phyloP scores from a whole-genome alignment of 139 green algal genomes.

The Chlamydomonas sphaeroides region DNA sequence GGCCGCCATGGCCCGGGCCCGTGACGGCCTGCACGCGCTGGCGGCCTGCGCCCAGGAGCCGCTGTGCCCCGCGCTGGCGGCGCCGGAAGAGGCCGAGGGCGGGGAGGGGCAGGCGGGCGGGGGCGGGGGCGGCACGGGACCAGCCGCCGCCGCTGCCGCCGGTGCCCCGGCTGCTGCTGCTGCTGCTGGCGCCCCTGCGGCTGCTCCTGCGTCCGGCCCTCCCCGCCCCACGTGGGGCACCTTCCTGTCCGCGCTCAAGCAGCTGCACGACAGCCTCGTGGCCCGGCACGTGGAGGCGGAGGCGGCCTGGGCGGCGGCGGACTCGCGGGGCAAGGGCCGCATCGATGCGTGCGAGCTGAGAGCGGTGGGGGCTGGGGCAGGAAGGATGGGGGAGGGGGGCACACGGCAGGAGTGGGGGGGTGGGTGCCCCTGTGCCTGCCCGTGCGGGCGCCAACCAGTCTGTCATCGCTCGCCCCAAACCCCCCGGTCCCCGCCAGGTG shows the following conservation, averaged over 20 bases:
- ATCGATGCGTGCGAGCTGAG: constrained; percentile 19
- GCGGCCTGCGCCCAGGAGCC: neutral
- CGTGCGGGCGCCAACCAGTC: too few relatives aligned
- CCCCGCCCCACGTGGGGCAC: neutral
- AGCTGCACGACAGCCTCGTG: neutral
- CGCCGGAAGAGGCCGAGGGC: neutral
- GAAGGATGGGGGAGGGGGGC: too few relatives aligned
- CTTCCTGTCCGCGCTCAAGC: neutral
- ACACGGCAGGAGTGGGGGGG: too few relatives aligned
- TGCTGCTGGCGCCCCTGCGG: too few relatives aligned
- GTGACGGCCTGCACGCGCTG: neutral
- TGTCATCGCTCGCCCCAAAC: too few relatives aligned
- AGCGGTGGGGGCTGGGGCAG: constrained; percentile 18
- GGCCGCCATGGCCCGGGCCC: neutral
- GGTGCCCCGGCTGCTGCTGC: too few relatives aligned
- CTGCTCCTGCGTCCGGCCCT: too few relatives aligned
- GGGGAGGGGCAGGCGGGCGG: neutral
- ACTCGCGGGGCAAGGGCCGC: constrained; percentile 35
- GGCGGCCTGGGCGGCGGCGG: neutral
- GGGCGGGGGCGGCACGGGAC: too few relatives aligned
- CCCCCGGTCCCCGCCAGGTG: constrained; percentile 1
- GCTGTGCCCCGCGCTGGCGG: neutral
- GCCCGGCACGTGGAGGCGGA: neutral
- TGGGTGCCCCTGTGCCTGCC: too few relatives aligned
- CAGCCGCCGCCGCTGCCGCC: too few relatives aligned